Evolutionary conservation across 2,329 filamentous ascomycete species (phyloP).

Genomic region (Epichloe glyceriae): DNA sequence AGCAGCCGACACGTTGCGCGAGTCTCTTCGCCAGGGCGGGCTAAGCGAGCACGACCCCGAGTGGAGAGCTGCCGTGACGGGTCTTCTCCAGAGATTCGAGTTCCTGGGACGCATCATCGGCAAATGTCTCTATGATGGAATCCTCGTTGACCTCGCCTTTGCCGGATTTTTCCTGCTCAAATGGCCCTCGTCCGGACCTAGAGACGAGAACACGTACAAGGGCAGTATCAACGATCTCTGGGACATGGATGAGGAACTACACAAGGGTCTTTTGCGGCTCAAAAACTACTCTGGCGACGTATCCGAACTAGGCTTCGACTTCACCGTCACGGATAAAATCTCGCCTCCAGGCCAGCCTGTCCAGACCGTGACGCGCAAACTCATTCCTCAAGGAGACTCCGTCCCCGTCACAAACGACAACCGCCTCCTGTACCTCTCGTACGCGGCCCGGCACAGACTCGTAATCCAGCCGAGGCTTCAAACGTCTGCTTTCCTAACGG

Average conservation of each 20-base stretch:
- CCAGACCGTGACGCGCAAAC: conserved; percentile 57
- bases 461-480: conserved; percentile 68
- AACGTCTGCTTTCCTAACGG: conserved; percentile 76
- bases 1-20: conserved; percentile 55
- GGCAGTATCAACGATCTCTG: conserved; percentile 90
- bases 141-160: conserved; percentile 85
- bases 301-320: conserved; percentile 59
- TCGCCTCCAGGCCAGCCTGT: conserved; percentile 32
- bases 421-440: conserved; percentile 84
- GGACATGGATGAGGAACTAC: conserved; percentile 81
- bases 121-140: conserved; percentile 95
- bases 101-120: conserved; percentile 88
- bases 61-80: conserved; percentile 43
- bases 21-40: conserved; percentile 39
- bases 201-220: conserved; percentile 60
- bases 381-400: conserved; percentile 65
- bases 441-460: conserved; percentile 77
- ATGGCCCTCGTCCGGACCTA: conserved; percentile 64
- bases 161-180: conserved; percentile 93
- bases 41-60: conserved; percentile 38
- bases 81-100: conserved; percentile 65
- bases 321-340: conserved; percentile 68
- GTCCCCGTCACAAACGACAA: conserved; percentile 82
- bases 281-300: conserved; percentile 82
- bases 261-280: conserved; percentile 68